Evolutionary conservation across 2,329 filamentous ascomycete species (phyloP), one percentile per base, ranked within the genome.

Genomic region (Blastomyces silverae): DNA sequence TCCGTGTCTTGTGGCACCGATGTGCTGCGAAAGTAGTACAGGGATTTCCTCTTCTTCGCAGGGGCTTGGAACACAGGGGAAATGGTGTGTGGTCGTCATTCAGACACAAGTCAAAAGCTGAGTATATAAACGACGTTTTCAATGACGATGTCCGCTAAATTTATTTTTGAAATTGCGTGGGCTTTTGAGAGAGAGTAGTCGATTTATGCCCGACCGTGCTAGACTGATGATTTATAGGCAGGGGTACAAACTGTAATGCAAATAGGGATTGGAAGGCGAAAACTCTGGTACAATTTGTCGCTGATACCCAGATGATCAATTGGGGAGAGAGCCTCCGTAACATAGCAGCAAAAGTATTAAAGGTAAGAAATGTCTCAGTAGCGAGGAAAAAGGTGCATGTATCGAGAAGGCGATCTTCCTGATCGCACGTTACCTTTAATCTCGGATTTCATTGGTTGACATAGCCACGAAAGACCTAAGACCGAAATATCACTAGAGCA

Each of bases 361-460:
- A 57, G 20, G 11, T 11, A n/a, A 4, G 31, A 56, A 37, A 56
- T 56, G 15, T 11, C 8, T 37, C 8, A 37, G 20, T 17, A 56
- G 31, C 1, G 13, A 39, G 53, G n/a, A 28, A 56, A 2, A 37
- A 56, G 31, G 3, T 13, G 25, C 22, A 25, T 50, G 22, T 57
- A 15, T 22, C 55, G 31, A 37, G 31, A 57, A 13, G 31, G 56
- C n/a, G n/a, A 22, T 42, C n/a, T 42, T n/a, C 22, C 37, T 39
- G 22, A 25, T n/a, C 34, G 15, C 34, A 25, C 22, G 22, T 37
- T 31, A 58, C 15, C 15, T 39, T 42, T 15, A 58, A 22, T 58
- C 56, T 17, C n/a, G n/a, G 56, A 13, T 39, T 42, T n/a, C 37
- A 58, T 42, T 42, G n/a, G 37, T 58, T 42, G n/a, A 20, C 56